Percentiles rank a stretch among this genome's conserved stretches.
Evolutionary conservation across 768 basidiomycete genomes (phyloP).

Genomic region (Mrakia frigida): DNA sequence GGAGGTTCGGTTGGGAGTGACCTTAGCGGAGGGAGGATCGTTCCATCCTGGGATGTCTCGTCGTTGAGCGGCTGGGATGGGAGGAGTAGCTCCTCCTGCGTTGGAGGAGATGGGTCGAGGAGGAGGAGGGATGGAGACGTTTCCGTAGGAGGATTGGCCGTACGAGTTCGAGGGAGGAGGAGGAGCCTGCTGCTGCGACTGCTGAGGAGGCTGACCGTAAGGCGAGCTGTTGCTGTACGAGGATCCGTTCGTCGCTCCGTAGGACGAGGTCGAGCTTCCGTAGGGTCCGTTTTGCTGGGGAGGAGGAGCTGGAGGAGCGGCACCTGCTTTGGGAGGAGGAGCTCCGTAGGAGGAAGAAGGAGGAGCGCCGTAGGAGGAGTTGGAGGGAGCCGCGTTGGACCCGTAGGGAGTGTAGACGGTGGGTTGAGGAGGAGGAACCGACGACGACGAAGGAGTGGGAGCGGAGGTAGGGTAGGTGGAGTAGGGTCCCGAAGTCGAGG

Average conservation of each 20-base stretch:
- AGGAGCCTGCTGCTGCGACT: conserved; percentile 33
- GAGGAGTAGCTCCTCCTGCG: conserved; percentile 43
- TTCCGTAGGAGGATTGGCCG: conserved; percentile 24
- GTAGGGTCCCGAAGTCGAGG: conserved; percentile 35
- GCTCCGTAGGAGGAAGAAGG: conserved; percentile 13
- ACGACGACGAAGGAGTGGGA: conserved; percentile 1
- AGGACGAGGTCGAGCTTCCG: conserved; percentile 11
- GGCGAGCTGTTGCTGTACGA: conserved; percentile 25
- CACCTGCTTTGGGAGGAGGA: background rate
- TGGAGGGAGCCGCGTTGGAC: background rate
- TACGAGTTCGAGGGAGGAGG: conserved; percentile 33
- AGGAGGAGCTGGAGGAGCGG: conserved; percentile 1
- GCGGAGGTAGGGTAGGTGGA: conserved; percentile 3
- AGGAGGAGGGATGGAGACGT: conserved; percentile 25
- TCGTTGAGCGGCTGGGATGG: conserved; percentile 56
- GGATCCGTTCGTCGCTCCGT: conserved; percentile 30
- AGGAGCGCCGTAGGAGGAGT: conserved; percentile 36
- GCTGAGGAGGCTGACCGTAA: conserved; percentile 35
- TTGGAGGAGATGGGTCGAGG: conserved; percentile 25
- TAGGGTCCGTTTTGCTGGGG: conserved; percentile 19
- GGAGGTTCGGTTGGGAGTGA: conserved; percentile 52
- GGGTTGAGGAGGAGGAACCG: background rate
- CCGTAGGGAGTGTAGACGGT: conserved; percentile 27
- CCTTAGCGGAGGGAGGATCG: conserved; percentile 62
- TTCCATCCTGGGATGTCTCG: conserved; percentile 82